Percentiles rank a stretch among this genome's conserved stretches.
Conservation (phyloP, 208 protist species). For the Trichomonas gallinae region DNA sequence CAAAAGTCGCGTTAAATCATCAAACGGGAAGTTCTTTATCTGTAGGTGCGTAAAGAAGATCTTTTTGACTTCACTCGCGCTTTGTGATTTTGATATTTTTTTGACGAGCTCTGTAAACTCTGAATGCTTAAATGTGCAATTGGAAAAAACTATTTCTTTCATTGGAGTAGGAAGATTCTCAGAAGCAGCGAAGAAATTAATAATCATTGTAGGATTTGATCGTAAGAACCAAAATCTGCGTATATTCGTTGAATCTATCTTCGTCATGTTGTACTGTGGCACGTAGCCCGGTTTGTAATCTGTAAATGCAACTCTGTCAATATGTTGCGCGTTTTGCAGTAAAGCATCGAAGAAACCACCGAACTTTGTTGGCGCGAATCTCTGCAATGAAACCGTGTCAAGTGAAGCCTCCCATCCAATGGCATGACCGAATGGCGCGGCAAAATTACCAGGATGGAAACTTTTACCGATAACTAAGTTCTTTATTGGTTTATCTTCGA, state of each 20-base stretch:
- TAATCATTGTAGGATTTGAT: background rate
- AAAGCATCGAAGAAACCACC: background rate
- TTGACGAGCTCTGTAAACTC: background rate
- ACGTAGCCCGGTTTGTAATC: background rate
- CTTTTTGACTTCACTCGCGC: background rate
- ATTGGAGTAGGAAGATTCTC: background rate
- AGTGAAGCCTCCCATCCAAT: background rate
- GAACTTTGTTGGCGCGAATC: background rate
- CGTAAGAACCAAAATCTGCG: background rate
- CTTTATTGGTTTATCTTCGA: background rate
- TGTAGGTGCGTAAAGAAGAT: background rate
- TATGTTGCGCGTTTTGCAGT: background rate
- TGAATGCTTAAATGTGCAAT: background rate
- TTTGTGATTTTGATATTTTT: background rate
- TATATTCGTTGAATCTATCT: background rate
- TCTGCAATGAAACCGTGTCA: background rate
- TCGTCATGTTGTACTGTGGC: background rate
- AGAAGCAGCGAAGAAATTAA: too few species aligned
- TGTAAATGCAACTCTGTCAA: background rate
- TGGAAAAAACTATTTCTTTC: background rate
- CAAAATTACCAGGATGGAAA: constrained; percentile 7
- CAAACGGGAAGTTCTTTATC: background rate
- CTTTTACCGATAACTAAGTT: background rate
- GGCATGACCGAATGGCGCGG: background rate
- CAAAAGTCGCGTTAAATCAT: background rate